These are phyloP conservation scores for Mortierella sp. DNA, from an alignment of 371 early-diverging fungal genomes.

Conservation along the genomic window DNA sequence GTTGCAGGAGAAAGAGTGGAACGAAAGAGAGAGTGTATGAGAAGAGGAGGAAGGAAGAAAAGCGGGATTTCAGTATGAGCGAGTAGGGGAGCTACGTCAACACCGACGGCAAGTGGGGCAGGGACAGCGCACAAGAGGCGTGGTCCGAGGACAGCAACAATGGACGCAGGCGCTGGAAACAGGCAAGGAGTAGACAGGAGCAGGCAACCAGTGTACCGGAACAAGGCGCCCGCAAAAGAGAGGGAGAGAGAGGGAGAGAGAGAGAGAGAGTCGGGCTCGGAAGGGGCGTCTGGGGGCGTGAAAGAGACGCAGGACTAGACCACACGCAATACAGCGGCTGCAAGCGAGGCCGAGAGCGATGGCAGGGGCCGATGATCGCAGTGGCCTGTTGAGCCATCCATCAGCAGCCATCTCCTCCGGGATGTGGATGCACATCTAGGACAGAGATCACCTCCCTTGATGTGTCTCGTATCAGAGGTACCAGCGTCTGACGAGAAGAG, in stretches of 20 bases:
- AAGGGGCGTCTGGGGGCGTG: neutral
- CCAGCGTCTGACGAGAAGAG: neutral
- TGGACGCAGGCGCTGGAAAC: neutral
- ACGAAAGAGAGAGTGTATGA: neutral
- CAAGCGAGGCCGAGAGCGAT: no score
- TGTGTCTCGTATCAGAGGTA: no score
- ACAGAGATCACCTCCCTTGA: no score
- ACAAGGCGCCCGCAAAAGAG: neutral
- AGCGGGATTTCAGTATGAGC: constrained; percentile 6
- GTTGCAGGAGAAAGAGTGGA: neutral
- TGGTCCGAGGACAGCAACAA: neutral
- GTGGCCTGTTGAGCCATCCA: no score
- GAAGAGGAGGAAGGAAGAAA: neutral
- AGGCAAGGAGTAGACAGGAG: neutral
- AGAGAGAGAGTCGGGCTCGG: neutral
- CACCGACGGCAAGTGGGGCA: neutral
- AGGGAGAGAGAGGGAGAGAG: neutral
- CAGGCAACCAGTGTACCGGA: neutral
- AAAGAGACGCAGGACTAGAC: neutral
- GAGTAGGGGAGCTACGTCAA: neutral
- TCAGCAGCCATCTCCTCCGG: no score
- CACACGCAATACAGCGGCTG: no score
- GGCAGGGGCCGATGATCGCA: no score
- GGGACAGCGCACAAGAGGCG: neutral
- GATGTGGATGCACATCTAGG: no score